Conservation (phyloP, 805 yeast genomes). For the Sugiyamaella floridensis region DNA sequence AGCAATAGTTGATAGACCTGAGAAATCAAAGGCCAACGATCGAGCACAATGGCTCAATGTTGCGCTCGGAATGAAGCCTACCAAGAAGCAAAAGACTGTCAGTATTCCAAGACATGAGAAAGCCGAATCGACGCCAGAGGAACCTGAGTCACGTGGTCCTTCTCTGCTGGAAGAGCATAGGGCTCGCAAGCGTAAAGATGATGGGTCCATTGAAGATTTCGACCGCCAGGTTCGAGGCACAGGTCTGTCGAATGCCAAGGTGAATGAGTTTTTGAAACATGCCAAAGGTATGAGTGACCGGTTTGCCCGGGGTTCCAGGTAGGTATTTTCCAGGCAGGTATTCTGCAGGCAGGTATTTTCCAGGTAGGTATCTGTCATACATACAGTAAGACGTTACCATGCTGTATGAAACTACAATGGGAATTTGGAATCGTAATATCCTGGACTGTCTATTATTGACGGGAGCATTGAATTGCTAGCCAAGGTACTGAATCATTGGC, state of each 20-base stretch:
- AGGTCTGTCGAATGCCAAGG: conserved; percentile 1
- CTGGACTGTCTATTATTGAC: too few relatives aligned
- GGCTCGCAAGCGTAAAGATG: conserved; percentile 5
- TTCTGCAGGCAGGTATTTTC: too few relatives aligned
- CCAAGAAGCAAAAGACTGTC: background rate
- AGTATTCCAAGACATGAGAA: background rate
- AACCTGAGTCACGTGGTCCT: conserved; percentile 4
- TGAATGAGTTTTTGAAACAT: conserved; percentile 5
- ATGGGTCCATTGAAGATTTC: conserved; percentile 8
- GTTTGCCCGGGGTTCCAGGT: conserved; percentile 7
- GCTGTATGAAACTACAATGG: too few relatives aligned
- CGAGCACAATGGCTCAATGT: conserved; percentile 15
- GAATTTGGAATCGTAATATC: too few relatives aligned
- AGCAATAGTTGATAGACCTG: conserved; percentile 1
- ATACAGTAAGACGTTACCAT: too few relatives aligned
- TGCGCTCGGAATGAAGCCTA: conserved; percentile 14
- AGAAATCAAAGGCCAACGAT: background rate
- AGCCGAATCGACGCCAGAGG: background rate
- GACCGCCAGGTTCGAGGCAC: conserved; percentile 8
- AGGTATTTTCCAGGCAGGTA: too few relatives aligned
- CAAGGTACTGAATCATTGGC: background rate
- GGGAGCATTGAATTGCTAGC: background rate
- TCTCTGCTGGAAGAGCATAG: conserved; percentile 13
- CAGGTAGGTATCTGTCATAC: too few relatives aligned
- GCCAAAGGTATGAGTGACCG: conserved; percentile 11